Evolutionary conservation across 306 rosid genomes (phyloP).

Genomic region (Ormosia semicastrata): DNA sequence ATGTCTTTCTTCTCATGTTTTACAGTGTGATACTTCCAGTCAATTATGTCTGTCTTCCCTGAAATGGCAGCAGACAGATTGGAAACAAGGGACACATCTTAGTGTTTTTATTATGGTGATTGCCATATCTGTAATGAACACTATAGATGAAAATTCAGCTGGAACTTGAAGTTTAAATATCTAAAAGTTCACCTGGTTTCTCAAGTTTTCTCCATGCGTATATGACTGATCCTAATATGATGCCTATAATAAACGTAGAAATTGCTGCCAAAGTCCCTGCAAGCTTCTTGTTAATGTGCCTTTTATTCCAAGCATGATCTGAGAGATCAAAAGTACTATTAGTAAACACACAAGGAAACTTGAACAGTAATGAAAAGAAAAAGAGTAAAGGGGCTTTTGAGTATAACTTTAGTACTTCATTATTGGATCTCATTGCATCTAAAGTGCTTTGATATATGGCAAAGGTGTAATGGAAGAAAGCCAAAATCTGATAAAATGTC

Average conservation of each 20-base stretch:
- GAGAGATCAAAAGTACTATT: neutral
- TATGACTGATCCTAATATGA: neutral
- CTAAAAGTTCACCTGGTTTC: neutral
- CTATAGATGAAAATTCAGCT: neutral
- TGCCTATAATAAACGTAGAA: neutral
- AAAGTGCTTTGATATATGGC: neutral
- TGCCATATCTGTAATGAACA: neutral
- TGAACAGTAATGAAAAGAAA: neutral
- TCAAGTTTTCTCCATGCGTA: neutral
- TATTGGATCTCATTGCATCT: neutral
- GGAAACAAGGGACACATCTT: neutral
- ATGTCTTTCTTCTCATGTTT: too few species aligned
- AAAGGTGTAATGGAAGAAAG: neutral
- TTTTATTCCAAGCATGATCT: neutral
- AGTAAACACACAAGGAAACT: neutral
- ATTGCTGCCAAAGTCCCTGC: neutral
- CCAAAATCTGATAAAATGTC: neutral
- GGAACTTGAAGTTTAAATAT: neutral
- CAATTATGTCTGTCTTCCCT: neutral
- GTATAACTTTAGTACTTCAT: too few species aligned
- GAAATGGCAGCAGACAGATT: neutral
- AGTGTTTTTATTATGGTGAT: neutral
- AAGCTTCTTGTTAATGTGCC: neutral
- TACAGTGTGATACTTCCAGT: neutral
- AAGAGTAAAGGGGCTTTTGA: too few species aligned